Evolutionary conservation across 441 rosid species (phyloP), one percentile per base, ranked within the genome.

Genomic region (Gossypium gossypioides): DNA sequence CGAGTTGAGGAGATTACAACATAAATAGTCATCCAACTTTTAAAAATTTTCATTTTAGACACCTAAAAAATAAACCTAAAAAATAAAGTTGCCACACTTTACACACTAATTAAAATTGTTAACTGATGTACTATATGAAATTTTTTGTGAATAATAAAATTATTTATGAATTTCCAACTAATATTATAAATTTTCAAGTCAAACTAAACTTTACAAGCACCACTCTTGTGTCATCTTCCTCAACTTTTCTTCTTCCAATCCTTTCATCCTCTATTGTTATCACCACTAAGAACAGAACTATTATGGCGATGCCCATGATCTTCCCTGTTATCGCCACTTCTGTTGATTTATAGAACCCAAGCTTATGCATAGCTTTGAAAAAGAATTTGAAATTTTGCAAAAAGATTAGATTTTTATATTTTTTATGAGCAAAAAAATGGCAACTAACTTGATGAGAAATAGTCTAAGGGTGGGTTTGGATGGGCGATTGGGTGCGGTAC

Each of bases 301-400:
- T 72, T 34, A 86, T 81, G 9, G 88, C 83, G 6, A 81, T 71
- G 73, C 84, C 83, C 86, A 84, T 84, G 73, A 89, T 77, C 70
- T 86, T 81, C 13, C 89, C 85, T 15, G 92, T 83, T 62, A 90
- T 74, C 24, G 80, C 80, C 27, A 84, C 84, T 0, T 89, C 81
- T 5, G 80, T 65, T 2, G 88, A 40, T 71, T 73, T 72, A 18
- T 77, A 76, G 18, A 78, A 44, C 58, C 19, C 16, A 59, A 84
- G 70, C 40, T 72, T 74, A 66, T 80, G 80, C 81, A 81, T 84
- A 54, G 25, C 34, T 29, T 13, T 16, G 3, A 6, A 50, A 3
- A 13, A 24, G 13, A n/a, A 25, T 2, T 25, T 50, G 44, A 13
- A 21, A 25, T 50, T 50, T 25, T 3, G 13, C 10, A 66, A 21